Evolutionary conservation across 768 basidiomycete species (phyloP).

Genomic region (Pleurotus salmoneostramineus): DNA sequence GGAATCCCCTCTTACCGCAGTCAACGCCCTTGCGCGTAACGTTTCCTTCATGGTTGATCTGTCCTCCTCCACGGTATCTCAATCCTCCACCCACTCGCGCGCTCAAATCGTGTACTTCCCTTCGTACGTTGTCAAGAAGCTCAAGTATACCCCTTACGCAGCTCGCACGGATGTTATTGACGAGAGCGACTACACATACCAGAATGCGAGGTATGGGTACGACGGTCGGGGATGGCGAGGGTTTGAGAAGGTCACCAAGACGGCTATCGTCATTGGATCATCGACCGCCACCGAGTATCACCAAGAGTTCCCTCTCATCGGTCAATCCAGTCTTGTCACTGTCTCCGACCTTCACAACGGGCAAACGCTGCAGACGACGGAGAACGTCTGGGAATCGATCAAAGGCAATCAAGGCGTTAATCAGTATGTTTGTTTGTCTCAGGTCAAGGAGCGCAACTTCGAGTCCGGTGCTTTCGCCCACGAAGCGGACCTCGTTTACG

Average conservation of each 20-base stretch:
- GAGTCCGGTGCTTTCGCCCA: constrained; percentile 3
- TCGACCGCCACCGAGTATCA: constrained; percentile 3
- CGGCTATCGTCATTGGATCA: constrained; percentile 3
- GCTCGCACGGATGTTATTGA: constrained; percentile 5
- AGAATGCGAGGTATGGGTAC: constrained; percentile 8
- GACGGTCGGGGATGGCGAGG: constrained; percentile 11
- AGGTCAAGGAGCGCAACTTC: constrained; percentile 4
- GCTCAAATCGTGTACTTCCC: constrained; percentile 11
- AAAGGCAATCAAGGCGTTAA: background rate
- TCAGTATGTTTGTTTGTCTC: background rate
- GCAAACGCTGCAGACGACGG: background rate
- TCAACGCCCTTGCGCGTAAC: constrained; percentile 10
- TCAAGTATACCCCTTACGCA: constrained; percentile 6
- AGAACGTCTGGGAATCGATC: background rate
- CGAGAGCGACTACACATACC: constrained; percentile 10
- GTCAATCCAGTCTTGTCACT: background rate
- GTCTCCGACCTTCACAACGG: background rate
- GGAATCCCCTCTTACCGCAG: background rate
- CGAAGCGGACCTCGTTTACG: constrained; percentile 7
- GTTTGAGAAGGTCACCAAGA: constrained; percentile 10
- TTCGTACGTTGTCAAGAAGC: constrained; percentile 10
- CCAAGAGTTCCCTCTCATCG: constrained; percentile 9
- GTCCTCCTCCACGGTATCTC: constrained; percentile 1
- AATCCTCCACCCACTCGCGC: constrained; percentile 5
- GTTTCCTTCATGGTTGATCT: constrained; percentile 7